These are phyloP conservation scores for Apiospora phragmitis DNA, from an alignment of 2,329 filamentous ascomycete species.

Conservation along the genomic window DNA sequence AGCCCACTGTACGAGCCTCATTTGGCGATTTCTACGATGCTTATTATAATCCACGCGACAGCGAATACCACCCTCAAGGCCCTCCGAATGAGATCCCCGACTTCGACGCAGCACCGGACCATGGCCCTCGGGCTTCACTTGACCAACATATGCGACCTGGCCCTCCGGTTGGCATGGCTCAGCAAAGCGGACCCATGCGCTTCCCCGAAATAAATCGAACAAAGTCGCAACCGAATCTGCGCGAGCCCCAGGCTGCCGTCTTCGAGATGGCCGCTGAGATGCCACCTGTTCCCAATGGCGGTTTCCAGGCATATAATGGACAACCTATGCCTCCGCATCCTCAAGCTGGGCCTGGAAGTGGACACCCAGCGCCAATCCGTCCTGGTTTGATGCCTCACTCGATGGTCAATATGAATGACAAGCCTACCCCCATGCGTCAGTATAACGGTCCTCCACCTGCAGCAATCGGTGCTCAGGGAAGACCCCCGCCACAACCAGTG, in stretches of 20 bases:
- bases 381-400: conserved; percentile 63
- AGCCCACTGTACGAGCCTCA: conserved; percentile 35
- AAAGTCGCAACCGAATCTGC: conserved; percentile 68
- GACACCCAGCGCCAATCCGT: conserved; percentile 63
- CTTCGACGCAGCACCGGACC: conserved; percentile 41
- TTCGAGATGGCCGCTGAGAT: conserved; percentile 73
- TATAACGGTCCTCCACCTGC: conserved; percentile 45
- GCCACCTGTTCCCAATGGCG: conserved; percentile 50
- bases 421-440: conserved; percentile 59
- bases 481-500: conserved; percentile 27
- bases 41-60: conserved; percentile 47
- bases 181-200: conserved; percentile 47
- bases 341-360: conserved; percentile 38
- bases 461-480: conserved; percentile 33
- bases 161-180: conserved; percentile 35
- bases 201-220: conserved; percentile 58
- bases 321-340: conserved; percentile 25
- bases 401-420: conserved; percentile 54
- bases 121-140: conserved; percentile 43
- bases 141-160: conserved; percentile 48
- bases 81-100: conserved; percentile 38
- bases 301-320: conserved; percentile 34
- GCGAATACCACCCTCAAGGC: conserved; percentile 31
- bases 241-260: conserved; percentile 64
- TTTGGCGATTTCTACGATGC: conserved; percentile 56